Evolutionary conservation across 1,284 basidiomycete genomes (phyloP).

Genomic region (Fomitiporia mediterranea): DNA sequence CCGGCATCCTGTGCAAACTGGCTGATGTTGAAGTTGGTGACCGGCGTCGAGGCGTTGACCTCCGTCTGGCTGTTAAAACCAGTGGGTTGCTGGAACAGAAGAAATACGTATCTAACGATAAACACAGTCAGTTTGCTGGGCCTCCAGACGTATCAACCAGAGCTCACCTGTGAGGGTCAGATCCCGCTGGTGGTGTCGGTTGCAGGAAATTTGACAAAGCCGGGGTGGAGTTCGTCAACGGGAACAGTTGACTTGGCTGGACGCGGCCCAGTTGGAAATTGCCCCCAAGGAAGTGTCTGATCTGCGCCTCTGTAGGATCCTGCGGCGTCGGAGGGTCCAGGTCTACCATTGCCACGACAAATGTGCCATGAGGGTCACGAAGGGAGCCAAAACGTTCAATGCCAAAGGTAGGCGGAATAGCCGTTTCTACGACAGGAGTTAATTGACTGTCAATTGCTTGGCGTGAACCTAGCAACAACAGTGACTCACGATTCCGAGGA

Average conservation of each 20-base stretch:
- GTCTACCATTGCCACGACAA: constrained; percentile 45
- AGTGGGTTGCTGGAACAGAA: constrained; percentile 42
- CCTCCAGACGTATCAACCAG: neutral
- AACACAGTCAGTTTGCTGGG: constrained; percentile 20
- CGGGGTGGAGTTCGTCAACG: constrained; percentile 39
- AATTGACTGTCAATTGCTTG: neutral
- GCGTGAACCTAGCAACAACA: neutral
- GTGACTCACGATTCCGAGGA: constrained; percentile 34
- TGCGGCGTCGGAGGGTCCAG: constrained; percentile 50
- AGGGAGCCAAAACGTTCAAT: constrained; percentile 23
- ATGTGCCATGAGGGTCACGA: constrained; percentile 26
- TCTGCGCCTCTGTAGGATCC: constrained; percentile 39
- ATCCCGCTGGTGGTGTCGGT: constrained; percentile 48
- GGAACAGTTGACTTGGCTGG: neutral
- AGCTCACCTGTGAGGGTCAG: constrained; percentile 46
- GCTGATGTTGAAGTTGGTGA: constrained; percentile 42
- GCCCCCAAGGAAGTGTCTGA: constrained; percentile 49
- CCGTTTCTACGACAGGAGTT: constrained; percentile 34
- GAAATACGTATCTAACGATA: constrained; percentile 38
- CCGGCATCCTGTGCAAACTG: constrained; percentile 38
- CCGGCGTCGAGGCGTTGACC: constrained; percentile 37
- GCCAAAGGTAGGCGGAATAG: constrained; percentile 38
- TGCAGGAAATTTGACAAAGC: constrained; percentile 43
- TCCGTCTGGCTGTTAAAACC: constrained; percentile 39
- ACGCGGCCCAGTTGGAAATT: constrained; percentile 33